phyloP scores from a whole-genome alignment of 2,329 filamentous ascomycete genomes.

The Colletotrichum chrysophilum region DNA sequence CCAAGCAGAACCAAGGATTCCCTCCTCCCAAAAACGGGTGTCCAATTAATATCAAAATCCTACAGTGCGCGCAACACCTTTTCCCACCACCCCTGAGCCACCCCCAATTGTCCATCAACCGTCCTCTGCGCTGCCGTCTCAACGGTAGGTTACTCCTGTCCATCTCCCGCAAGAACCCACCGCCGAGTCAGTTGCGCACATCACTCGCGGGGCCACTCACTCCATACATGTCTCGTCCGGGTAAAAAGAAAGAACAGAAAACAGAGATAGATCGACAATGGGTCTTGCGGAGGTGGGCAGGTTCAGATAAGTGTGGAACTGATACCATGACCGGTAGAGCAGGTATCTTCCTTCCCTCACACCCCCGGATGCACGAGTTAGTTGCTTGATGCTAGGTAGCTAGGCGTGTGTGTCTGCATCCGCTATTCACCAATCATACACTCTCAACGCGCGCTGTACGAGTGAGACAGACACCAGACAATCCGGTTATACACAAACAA shows the following conservation, averaged over 20 bases:
- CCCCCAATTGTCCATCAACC: neutral
- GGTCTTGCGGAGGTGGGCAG: neutral
- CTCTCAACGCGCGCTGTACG: neutral
- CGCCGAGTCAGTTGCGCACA: neutral
- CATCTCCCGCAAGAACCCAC: slow-evolving; percentile 7
- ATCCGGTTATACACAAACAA: neutral
- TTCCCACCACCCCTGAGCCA: neutral
- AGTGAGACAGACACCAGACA: neutral
- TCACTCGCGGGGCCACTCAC: neutral
- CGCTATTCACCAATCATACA: neutral
- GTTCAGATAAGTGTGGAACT: neutral
- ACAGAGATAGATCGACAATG: neutral
- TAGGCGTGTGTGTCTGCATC: neutral
- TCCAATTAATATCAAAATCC: neutral
- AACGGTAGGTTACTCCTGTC: neutral
- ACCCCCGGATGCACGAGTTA: neutral
- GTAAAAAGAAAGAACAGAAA: neutral
- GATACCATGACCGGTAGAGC: neutral
- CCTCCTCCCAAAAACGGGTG: neutral
- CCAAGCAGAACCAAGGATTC: neutral
- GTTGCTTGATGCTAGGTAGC: neutral
- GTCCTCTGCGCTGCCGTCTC: neutral
- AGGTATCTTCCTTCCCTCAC: neutral
- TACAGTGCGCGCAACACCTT: neutral
- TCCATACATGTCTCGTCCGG: neutral